A percentile compares a stretch with the other conserved stretches of the same genome.
Evolutionary conservation across 2,329 filamentous ascomycete species (phyloP).

Genomic region (Penicillium frequentans): DNA sequence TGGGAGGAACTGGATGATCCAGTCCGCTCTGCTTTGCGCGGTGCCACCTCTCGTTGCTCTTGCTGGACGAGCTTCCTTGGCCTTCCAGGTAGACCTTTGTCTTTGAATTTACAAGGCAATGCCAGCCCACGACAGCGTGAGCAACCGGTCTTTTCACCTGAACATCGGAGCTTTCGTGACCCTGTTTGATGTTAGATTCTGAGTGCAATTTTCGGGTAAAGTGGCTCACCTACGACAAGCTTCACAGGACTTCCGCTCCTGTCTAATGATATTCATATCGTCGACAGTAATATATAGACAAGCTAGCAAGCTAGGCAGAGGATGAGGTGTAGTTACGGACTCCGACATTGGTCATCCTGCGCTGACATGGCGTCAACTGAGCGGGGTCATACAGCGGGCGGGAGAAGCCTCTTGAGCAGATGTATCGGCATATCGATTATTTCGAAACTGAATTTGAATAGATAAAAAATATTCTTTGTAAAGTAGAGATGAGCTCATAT

Average conservation of each 20-base stretch:
- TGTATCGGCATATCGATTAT: not conserved
- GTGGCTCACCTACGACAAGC: slow-evolving; percentile 23
- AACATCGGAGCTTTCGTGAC: slow-evolving; percentile 30
- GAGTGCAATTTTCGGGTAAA: not conserved
- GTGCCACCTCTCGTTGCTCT: slow-evolving; percentile 15
- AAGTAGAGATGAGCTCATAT: too few relatives aligned
- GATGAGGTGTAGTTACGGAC: slow-evolving; percentile 1
- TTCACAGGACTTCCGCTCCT: slow-evolving; percentile 30
- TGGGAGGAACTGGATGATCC: slow-evolving; percentile 12
- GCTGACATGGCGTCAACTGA: slow-evolving; percentile 19
- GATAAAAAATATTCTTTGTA: not conserved
- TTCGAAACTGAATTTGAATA: not conserved
- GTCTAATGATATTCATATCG: slow-evolving; percentile 19
- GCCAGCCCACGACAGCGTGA: slow-evolving; percentile 24
- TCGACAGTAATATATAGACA: not conserved
- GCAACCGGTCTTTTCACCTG: slow-evolving; percentile 28
- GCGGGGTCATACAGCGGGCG: slow-evolving; percentile 16
- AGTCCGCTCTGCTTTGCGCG: not conserved
- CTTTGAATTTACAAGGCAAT: slow-evolving; percentile 28
- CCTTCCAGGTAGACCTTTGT: slow-evolving; percentile 28
- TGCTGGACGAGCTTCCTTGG: slow-evolving; percentile 25
- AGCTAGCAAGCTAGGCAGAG: not conserved
- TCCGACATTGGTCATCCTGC: slow-evolving; percentile 14
- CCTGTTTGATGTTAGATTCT: slow-evolving; percentile 14
- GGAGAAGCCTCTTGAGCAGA: not conserved